Conservation (phyloP, 345 rosid genomes). For the Microthlaspi erraticum region DNA sequence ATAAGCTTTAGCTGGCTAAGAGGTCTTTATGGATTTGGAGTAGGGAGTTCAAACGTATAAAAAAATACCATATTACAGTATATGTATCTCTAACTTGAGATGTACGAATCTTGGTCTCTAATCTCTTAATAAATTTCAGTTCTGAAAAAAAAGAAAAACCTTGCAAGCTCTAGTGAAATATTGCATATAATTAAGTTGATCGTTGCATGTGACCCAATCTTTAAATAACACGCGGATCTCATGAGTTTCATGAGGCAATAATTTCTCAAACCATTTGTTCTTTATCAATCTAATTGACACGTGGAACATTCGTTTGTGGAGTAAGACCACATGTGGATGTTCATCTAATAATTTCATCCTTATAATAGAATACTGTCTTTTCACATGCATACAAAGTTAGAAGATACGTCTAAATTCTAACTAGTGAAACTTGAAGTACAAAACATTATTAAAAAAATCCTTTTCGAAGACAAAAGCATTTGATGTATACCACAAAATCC, state of each 20-base stretch:
- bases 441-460: slow-evolving; percentile 14
- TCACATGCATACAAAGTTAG: slow-evolving; percentile 34
- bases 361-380: not conserved
- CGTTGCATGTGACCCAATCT: slow-evolving; percentile 33
- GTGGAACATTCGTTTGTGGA: slow-evolving; percentile 25
- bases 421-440: slow-evolving; percentile 33
- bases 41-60: too few species aligned
- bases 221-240: slow-evolving; percentile 28
- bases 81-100: too few species aligned
- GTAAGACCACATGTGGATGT: slow-evolving; percentile 33
- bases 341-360: slow-evolving; percentile 22
- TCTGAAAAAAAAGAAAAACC: not conserved
- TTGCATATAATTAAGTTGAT: not conserved
- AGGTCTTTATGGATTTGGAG: too few species aligned
- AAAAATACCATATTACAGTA: too few species aligned
- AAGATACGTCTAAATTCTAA: slow-evolving; percentile 37
- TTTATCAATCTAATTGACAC: slow-evolving; percentile 6
- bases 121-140: not conserved
- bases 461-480: slow-evolving; percentile 19
- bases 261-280: slow-evolving; percentile 9
- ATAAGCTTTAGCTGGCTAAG: too few species aligned
- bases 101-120: too few species aligned
- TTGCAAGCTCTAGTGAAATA: not conserved
- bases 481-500: slow-evolving; percentile 33
- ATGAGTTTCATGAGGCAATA: slow-evolving; percentile 16